Evolutionary conservation across 306 rosid genomes (phyloP).

Genomic region (Cicer bijugum): DNA sequence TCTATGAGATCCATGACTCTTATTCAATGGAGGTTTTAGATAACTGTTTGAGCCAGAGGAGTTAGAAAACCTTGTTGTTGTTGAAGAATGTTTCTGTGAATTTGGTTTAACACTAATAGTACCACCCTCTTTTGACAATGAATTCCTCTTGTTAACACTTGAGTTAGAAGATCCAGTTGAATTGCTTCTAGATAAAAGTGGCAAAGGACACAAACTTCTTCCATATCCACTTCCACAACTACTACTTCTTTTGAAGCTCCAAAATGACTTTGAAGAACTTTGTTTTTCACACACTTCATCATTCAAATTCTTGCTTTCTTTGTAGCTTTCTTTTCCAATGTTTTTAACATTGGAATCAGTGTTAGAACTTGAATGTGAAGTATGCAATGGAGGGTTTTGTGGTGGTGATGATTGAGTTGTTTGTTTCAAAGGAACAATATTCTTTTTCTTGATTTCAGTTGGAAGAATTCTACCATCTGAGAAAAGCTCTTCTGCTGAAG

Average conservation of each 20-base stretch:
- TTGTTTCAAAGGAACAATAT: conserved; percentile 36
- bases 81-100: conserved; percentile 49
- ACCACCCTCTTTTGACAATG: conserved; percentile 54
- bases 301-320: conserved; percentile 41
- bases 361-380: neutral
- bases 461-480: conserved; percentile 78
- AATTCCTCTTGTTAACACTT: conserved; percentile 49
- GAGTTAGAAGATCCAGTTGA: conserved; percentile 74
- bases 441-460: conserved; percentile 62
- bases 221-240: conserved; percentile 82
- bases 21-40: conserved; percentile 79
- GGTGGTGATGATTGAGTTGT: conserved; percentile 33
- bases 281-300: conserved; percentile 58
- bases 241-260: conserved; percentile 85
- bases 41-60: conserved; percentile 42
- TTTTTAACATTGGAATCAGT: conserved; percentile 6
- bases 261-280: conserved; percentile 67
- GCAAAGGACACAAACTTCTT: conserved; percentile 79
- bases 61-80: conserved; percentile 41
- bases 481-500: conserved; percentile 89
- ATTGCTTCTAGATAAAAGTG: conserved; percentile 80
- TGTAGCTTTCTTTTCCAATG: conserved; percentile 46
- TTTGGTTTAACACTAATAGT: conserved; percentile 45
- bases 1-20: conserved; percentile 58
- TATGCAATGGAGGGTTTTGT: conserved; percentile 44